phyloP scores from a whole-genome alignment of 2,329 filamentous ascomycete species.

The Neodidymelliopsis sp. region DNA sequence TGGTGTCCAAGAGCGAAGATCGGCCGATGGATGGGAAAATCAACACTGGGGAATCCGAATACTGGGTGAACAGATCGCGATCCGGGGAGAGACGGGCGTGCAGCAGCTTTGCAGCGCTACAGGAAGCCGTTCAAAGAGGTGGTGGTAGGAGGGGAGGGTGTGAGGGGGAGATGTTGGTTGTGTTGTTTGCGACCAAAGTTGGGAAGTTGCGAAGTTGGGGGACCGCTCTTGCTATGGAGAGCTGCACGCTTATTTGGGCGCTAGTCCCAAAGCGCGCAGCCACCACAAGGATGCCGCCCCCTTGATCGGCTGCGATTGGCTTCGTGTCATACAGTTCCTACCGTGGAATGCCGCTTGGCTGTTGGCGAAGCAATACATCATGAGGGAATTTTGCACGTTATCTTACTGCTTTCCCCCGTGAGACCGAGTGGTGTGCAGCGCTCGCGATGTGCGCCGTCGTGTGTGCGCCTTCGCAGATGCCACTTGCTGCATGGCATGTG shows the following conservation, averaged over 20 bases:
- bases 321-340: constrained; percentile 22
- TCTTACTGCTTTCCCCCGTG: constrained; percentile 9
- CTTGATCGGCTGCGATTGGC: constrained; percentile 20
- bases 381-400: constrained; percentile 16
- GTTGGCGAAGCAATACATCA: constrained; percentile 20
- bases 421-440: constrained; percentile 12
- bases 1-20: constrained; percentile 38
- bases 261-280: constrained; percentile 15
- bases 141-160: constrained; percentile 21
- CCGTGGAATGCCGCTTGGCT: constrained; percentile 23
- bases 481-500: constrained; percentile 9
- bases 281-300: constrained; percentile 10
- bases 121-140: constrained; percentile 30
- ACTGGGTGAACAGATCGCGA: constrained; percentile 31
- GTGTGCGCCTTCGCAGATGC: constrained; percentile 1
- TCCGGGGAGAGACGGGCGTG: constrained; percentile 28
- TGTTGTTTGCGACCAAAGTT: constrained; percentile 18
- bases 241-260: constrained; percentile 11
- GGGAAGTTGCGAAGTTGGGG: constrained; percentile 20
- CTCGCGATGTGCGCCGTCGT: constrained; percentile 1
- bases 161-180: constrained; percentile 15
- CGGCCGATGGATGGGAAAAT: constrained; percentile 37
- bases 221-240: constrained; percentile 14
- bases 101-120: constrained; percentile 38
- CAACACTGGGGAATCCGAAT: constrained; percentile 20